These are phyloP conservation scores for Symbiodinium pilosum DNA, from an alignment of 73 alveolate genomes.

Conservation along the genomic window DNA sequence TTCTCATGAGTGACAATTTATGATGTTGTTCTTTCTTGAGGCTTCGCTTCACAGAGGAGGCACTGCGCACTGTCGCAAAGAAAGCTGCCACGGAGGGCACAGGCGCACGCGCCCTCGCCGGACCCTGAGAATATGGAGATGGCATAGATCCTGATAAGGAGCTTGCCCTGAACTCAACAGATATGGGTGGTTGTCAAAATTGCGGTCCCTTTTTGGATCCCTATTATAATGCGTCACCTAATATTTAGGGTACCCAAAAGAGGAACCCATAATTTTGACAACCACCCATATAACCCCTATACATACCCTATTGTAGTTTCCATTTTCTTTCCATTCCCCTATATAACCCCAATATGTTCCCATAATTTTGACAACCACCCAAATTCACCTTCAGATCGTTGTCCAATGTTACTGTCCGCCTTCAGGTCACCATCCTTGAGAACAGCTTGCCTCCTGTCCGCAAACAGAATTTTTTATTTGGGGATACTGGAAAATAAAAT, in stretches of 20 bases:
- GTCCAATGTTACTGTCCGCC: neutral
- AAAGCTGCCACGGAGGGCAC: slow-evolving; percentile 83
- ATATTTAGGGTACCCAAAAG: neutral
- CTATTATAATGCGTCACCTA: neutral
- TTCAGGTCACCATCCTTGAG: slow-evolving; percentile 88
- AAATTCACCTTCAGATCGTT: too few species aligned
- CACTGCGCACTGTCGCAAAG: slow-evolving; percentile 48
- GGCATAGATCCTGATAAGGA: too few species aligned
- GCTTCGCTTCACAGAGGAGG: slow-evolving; percentile 89
- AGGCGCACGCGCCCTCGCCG: slow-evolving; percentile 70
- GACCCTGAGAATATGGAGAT: neutral
- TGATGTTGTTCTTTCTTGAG: neutral
- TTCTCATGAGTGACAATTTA: too few species aligned
- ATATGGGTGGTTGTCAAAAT: too few species aligned
- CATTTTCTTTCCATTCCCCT: too few species aligned
- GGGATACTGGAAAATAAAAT: neutral
- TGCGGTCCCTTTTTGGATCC: neutral
- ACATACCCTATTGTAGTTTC: too few species aligned
- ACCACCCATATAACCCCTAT: too few species aligned
- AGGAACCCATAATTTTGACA: neutral
- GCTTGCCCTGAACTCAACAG: too few species aligned
- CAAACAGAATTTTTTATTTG: neutral
- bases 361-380: too few species aligned
- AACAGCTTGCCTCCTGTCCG: slow-evolving; percentile 47
- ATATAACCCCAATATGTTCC: too few species aligned